Evolutionary conservation across 139 green algal species (phyloP).

Genomic region (Cymbomonas tetramitiformis): DNA sequence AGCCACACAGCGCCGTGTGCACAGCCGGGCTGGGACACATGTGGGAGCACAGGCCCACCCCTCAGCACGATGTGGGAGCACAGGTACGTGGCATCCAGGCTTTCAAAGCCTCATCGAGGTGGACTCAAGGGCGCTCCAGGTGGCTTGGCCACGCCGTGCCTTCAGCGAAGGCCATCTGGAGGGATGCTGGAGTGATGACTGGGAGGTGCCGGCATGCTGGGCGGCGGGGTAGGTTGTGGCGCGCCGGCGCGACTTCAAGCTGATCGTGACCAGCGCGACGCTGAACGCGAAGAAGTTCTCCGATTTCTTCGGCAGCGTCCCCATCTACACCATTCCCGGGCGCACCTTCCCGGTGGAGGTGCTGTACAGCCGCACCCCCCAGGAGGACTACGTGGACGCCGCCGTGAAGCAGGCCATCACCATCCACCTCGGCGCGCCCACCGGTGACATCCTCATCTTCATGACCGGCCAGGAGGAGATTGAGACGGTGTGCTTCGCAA

Average conservation of each 20-base stretch:
- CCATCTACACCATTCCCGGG: conserved; percentile 83
- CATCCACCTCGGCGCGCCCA: conserved; percentile 72
- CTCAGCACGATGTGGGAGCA: too few relatives aligned
- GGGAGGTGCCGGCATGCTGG: too few relatives aligned
- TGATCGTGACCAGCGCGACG: conserved; percentile 93
- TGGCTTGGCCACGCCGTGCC: too few relatives aligned
- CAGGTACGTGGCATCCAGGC: too few relatives aligned
- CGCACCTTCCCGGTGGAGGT: conserved; percentile 92
- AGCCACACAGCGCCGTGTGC: too few relatives aligned
- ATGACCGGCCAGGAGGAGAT: conserved; percentile 94
- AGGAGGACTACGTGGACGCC: conserved; percentile 93
- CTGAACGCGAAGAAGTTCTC: conserved; percentile 46
- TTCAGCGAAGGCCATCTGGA: too few relatives aligned
- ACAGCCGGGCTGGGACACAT: too few relatives aligned
- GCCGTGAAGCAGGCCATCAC: conserved; percentile 92
- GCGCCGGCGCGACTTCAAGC: conserved; percentile 74
- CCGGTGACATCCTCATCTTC: conserved; percentile 96
- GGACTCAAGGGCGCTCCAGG: too few relatives aligned
- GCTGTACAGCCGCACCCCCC: conserved; percentile 72
- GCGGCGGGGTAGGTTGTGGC: too few relatives aligned
- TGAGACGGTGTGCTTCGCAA: conserved; percentile 74
- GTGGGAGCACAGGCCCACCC: too few relatives aligned
- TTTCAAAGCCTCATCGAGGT: too few relatives aligned
- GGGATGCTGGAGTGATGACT: too few relatives aligned
- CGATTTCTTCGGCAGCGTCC: conserved; percentile 47